phyloP scores from a whole-genome alignment of 2,329 filamentous ascomycete genomes.

The Penicillium corylophilum region DNA sequence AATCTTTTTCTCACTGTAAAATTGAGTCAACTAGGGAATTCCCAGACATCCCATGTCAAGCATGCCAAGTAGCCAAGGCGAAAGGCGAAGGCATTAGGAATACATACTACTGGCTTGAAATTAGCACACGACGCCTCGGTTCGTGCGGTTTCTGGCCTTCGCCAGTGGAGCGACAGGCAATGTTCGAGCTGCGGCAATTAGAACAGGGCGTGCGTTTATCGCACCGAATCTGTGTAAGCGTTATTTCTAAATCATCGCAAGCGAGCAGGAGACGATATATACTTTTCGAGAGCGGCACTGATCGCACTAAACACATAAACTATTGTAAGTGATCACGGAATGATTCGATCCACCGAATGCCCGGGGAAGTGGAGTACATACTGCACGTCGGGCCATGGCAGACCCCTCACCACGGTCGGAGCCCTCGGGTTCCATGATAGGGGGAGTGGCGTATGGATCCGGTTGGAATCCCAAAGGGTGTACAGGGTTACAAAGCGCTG shows the following conservation, averaged over 20 bases:
- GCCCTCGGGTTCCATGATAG: conserved; percentile 31
- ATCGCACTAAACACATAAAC: conserved; percentile 30
- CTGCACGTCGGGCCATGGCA: conserved; percentile 27
- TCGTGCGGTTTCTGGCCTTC: conserved; percentile 36
- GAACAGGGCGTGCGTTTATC: conserved; percentile 44
- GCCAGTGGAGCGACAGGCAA: conserved; percentile 39
- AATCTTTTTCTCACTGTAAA: conserved; percentile 52
- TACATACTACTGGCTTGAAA: conserved; percentile 45
- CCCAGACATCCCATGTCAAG: neutral
- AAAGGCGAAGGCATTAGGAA: neutral
- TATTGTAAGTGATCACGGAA: neutral
- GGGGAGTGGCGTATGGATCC: neutral
- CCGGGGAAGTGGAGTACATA: conserved; percentile 23
- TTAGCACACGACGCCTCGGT: conserved; percentile 40
- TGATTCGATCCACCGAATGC: neutral
- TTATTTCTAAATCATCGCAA: neutral
- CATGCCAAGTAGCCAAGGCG: neutral
- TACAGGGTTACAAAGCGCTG: neutral
- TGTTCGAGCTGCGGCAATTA: conserved; percentile 40
- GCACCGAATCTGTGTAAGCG: conserved; percentile 37
- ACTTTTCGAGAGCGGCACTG: conserved; percentile 38
- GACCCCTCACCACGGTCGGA: conserved; percentile 24
- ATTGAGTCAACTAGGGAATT: neutral
- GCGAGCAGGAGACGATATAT: neutral
- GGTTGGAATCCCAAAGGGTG: neutral